Base-by-base conservation (phyloP, 2,329 filamentous ascomycete genomes). In the Escovopsis weberi region DNA sequence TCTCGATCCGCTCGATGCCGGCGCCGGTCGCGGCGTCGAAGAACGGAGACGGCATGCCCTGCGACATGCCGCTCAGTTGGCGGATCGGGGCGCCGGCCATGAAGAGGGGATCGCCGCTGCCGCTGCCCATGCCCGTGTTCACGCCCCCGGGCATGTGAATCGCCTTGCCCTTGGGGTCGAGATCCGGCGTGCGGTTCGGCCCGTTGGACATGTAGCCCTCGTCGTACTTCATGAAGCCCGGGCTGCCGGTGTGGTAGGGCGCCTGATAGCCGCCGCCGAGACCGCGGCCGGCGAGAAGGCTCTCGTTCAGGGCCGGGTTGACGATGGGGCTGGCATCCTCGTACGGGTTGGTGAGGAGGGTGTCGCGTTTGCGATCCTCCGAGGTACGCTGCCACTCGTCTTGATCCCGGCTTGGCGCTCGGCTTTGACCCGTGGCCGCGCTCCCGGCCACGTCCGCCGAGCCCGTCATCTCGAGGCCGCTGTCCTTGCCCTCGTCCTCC, bases 161-260 rank as follows among this genome's bases (percentile, higher is more conserved):
- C 19, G 70, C 72, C 53, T 80, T 78, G 53, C 72, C 72, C 54
- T 77, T 72, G 45, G 66, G 59, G 39, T 69, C 61, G 33, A 67
- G 54, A 37, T 74, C 72, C 0, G 73, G 73, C 3, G 67, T 70
- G 50, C 72, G 70, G 48, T 73, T 70, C 2, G 73, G 72, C 3
- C 69, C 75, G 43, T 76, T 85, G 23, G 89, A 94, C 50, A 89
- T 88, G 62, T 95, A 96, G 7, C 88, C 89, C 65, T 96, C 89
- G 55, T 95, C 85, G 41, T 64, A 68, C 58, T 80, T 84, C 46
- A 67, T 75, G 37, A 69, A 74, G 52, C 68, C 59, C 39, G 75
- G 73, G 56, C 79, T 70, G 59, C 75, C 63, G 50, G 73, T 61
- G 58, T 72, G 56, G 60, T 72, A 68, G 50, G 66, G 58, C 51